Conservation (phyloP, 768 basidiomycete species). For the Boletus barrowsii region DNA sequence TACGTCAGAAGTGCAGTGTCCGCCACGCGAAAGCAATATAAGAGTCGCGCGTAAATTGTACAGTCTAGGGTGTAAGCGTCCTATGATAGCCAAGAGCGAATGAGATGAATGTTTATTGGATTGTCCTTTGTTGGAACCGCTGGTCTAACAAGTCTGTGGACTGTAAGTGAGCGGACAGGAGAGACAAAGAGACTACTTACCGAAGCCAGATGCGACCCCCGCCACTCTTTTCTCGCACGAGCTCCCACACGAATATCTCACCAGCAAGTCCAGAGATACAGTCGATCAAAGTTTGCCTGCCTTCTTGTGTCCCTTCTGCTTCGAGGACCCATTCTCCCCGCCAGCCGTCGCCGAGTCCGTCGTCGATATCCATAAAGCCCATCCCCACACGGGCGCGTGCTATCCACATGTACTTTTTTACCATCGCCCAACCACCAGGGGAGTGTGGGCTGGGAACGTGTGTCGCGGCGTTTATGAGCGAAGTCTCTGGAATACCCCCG, state of each 20-base stretch:
- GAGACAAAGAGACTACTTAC: constrained; percentile 34
- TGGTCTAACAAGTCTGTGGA: constrained; percentile 22
- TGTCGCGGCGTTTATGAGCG: constrained; percentile 36
- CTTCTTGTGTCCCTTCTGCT: constrained; percentile 71
- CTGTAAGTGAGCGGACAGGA: not conserved
- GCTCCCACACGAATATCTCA: constrained; percentile 44
- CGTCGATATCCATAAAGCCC: constrained; percentile 34
- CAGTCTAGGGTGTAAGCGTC: constrained; percentile 20
- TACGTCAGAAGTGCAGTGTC: constrained; percentile 16
- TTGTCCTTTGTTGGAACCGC: constrained; percentile 20
- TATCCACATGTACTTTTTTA: constrained; percentile 65
- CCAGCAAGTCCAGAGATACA: constrained; percentile 43
- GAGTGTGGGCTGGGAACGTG: constrained; percentile 60
- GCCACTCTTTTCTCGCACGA: constrained; percentile 61
- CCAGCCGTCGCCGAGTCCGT: constrained; percentile 64
- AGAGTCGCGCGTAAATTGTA: constrained; percentile 3
- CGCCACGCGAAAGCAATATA: not conserved
- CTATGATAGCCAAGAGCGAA: constrained; percentile 23
- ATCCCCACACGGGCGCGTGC: constrained; percentile 44
- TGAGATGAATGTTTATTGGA: constrained; percentile 14
- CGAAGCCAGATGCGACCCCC: constrained; percentile 62
- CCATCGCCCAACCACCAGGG: constrained; percentile 55
- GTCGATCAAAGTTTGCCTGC: constrained; percentile 52
- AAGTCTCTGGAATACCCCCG: constrained; percentile 43
- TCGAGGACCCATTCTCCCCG: constrained; percentile 78